Evolutionary conservation across 371 early-diverging fungal genomes (phyloP).

Genomic region (Mucor saturninus): DNA sequence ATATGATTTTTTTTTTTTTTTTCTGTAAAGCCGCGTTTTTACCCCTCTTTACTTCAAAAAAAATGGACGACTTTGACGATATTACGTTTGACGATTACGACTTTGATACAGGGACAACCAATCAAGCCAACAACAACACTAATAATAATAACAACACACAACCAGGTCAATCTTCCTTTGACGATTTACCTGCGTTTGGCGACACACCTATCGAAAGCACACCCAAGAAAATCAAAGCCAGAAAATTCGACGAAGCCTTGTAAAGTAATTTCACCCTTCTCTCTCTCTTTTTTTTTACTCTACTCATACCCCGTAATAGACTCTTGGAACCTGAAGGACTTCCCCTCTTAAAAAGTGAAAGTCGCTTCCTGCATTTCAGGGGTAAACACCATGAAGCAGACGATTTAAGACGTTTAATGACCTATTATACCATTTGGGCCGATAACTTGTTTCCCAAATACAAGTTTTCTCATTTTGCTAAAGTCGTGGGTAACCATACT

Average conservation of each 20-base stretch:
- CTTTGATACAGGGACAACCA: not conserved
- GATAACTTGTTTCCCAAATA: constrained; percentile 57
- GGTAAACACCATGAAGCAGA: constrained; percentile 44
- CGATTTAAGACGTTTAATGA: constrained; percentile 53
- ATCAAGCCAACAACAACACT: no score
- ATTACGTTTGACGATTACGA: constrained; percentile 20
- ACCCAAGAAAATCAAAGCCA: constrained; percentile 1
- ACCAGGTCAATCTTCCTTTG: not conserved
- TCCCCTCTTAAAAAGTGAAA: constrained; percentile 30
- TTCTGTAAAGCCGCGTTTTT: not conserved
- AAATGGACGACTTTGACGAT: constrained; percentile 22
- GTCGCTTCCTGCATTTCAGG: constrained; percentile 31
- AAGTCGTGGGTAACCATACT: constrained; percentile 46
- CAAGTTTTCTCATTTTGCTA: constrained; percentile 46
- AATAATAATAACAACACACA: not conserved
- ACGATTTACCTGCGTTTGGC: not conserved
- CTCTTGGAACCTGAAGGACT: constrained; percentile 35
- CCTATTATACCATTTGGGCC: constrained; percentile 63
- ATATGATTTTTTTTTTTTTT: not conserved
- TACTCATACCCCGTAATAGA: constrained; percentile 12
- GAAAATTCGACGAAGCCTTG: constrained; percentile 16
- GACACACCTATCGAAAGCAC: not conserved
- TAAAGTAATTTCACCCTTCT: constrained; percentile 5
- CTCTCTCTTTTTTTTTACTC: not conserved
- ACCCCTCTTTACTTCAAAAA: constrained; percentile 3